Evolutionary conservation across 805 yeast genomes (phyloP).

Genomic region (Nakazawaea anatomiae): DNA sequence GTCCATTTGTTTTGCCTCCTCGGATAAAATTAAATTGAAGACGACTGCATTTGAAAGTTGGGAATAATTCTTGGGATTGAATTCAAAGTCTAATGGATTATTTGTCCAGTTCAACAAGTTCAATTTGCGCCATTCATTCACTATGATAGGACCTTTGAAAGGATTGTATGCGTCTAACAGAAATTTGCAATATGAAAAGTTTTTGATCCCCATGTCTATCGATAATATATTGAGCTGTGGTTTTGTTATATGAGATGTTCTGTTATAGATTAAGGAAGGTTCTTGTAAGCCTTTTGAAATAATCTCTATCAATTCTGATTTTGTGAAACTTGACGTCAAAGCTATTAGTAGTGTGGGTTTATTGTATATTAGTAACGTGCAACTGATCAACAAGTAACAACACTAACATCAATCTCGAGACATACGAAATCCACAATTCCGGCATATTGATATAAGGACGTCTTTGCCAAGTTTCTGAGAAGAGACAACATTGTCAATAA

Average conservation of each 20-base stretch:
- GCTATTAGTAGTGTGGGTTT: background rate
- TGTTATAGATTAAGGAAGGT: slow-evolving; percentile 7
- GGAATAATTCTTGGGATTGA: slow-evolving; percentile 23
- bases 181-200: slow-evolving; percentile 25
- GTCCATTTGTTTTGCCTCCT: slow-evolving; percentile 1
- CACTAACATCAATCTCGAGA: background rate
- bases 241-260: slow-evolving; percentile 5
- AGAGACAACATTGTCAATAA: slow-evolving; percentile 1
- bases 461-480: slow-evolving; percentile 9
- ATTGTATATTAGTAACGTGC: background rate
- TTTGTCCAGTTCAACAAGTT: slow-evolving; percentile 20
- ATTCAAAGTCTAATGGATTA: slow-evolving; percentile 13
- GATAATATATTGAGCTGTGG: slow-evolving; percentile 16
- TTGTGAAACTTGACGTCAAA: slow-evolving; percentile 9
- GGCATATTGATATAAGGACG: slow-evolving; percentile 11
- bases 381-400: no score
- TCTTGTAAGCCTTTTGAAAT: background rate
- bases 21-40: slow-evolving; percentile 13
- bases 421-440: slow-evolving; percentile 16
- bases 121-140: slow-evolving; percentile 27
- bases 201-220: slow-evolving; percentile 28
- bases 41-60: slow-evolving; percentile 15
- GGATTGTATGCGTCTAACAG: background rate
- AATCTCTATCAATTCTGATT: slow-evolving; percentile 10
- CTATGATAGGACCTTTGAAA: slow-evolving; percentile 10